Evolutionary conservation across 352 stramenopile genomes (phyloP), one percentile per base, ranked within the genome.

Genomic region (Phytophthora cactorum): DNA sequence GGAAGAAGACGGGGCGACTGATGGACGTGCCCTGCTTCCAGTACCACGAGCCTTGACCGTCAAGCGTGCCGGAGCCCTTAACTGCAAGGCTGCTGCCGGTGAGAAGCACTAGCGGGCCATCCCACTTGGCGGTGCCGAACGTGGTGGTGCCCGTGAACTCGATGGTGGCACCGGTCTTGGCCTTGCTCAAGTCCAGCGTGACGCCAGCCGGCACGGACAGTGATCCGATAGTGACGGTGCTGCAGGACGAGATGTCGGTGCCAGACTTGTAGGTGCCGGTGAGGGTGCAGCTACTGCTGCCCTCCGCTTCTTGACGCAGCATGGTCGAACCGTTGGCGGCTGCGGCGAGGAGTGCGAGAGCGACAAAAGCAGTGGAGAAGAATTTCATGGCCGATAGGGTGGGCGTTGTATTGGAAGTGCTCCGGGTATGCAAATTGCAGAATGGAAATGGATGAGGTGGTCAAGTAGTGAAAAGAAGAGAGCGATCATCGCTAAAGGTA

Each of bases 11-110:
- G 0, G 74, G 74, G 1, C 67, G 58, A 3, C 44, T 77, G 44
- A 79, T 63, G 12, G 41, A 68, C 32, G 59, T 39, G 9, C 66
- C 68, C 46, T 82, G 67, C 46, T 70, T 69, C 74, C 74, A 81
- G 66, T 81, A 81, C 70, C 65, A 77, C 14, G 34, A 14, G 1
- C 74, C 70, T 44, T 82, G 70, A 32, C 74, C 74, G 12, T 82
- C 74, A 2, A 82, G 64, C 12, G 36, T 74, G 11, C 74, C 74
- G 5, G 58, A 38, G 7, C 74, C 74, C 17, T 61, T 53, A 1
- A 81, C 67, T 15, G 36, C 74, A 38, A 81, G 58, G 25, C 68
- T 58, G 0, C 15, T 66, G 17, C 69, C 74, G 38, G 49, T 60
- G 6, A 78, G 38, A 6, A 49, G 43, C 12, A 81, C 63, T 5